These are phyloP conservation scores for Eucalyptus pauciflora DNA, from an alignment of 345 rosid species.

Conservation along the genomic window DNA sequence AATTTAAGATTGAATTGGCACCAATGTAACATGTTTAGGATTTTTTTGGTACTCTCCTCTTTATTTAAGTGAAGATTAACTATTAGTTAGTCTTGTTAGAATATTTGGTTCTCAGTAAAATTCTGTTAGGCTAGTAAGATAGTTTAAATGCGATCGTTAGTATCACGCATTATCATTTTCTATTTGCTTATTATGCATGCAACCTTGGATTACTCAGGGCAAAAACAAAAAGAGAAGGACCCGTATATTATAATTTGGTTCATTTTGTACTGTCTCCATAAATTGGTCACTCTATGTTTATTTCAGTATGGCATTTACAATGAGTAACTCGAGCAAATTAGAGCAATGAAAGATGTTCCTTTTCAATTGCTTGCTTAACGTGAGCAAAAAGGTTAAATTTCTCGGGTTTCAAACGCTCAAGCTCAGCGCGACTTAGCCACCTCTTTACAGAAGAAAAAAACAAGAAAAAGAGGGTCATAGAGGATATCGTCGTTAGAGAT, in stretches of 20 bases:
- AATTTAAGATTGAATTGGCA: not conserved
- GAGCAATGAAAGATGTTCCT: not conserved
- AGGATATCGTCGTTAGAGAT: not conserved
- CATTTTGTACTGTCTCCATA: not conserved
- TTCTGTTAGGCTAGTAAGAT: not conserved
- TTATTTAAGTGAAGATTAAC: not conserved
- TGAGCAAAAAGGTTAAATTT: not conserved
- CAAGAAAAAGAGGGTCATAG: not conserved
- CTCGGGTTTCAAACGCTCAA: not conserved
- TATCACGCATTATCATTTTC: not conserved
- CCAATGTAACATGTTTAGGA: not conserved
- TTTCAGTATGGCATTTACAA: not conserved
- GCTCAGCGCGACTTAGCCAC: not conserved
- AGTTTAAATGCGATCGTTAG: not conserved
- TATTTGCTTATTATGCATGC: not conserved
- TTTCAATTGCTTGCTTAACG: not conserved
- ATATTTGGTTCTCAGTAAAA: not conserved
- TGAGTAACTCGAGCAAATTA: not conserved
- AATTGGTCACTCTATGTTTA: not conserved
- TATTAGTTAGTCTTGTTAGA: not conserved
- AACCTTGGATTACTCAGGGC: not conserved
- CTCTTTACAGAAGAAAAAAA: not conserved
- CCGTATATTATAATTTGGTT: not conserved
- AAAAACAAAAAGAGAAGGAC: not conserved
- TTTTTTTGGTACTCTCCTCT: not conserved